phyloP scores from a whole-genome alignment of 129 eudicot species.

The Lonicera japonica region DNA sequence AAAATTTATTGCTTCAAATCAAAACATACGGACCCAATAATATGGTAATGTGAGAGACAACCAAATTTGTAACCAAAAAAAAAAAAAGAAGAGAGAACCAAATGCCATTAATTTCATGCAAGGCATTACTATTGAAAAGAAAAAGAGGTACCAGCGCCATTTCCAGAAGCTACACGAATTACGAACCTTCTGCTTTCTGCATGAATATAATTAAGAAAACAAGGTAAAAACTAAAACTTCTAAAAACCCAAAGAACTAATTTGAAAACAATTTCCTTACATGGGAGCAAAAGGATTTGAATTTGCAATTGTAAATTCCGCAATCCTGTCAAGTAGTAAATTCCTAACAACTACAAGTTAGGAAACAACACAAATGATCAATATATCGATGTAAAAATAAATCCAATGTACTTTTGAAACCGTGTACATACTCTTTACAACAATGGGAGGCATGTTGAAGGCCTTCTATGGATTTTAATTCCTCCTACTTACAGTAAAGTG shows the following conservation, averaged over 20 bases:
- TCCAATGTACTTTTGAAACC: too few relatives aligned
- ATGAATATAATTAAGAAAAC: not conserved
- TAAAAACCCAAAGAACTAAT: not conserved
- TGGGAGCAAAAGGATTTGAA: slow-evolving; percentile 67
- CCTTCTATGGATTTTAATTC: not conserved
- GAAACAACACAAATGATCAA: too few relatives aligned
- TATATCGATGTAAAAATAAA: too few relatives aligned
- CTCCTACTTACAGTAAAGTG: not conserved
- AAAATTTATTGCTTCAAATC: too few relatives aligned
- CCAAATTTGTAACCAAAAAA: too few relatives aligned
- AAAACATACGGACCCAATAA: too few relatives aligned
- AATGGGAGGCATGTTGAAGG: not conserved
- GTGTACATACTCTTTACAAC: not conserved
- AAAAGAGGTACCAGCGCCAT: slow-evolving; percentile 68
- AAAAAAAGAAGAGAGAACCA: too few relatives aligned
- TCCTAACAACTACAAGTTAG: too few relatives aligned
- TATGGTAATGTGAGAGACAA: too few relatives aligned
- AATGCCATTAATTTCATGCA: not conserved
- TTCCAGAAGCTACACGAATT: slow-evolving; percentile 69
- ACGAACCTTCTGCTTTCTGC: slow-evolving; percentile 48
- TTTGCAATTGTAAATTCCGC: slow-evolving; percentile 58
- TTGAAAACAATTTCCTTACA: slow-evolving; percentile 36
- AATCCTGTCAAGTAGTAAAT: slow-evolving; percentile 44
- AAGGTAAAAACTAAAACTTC: not conserved
- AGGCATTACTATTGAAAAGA: not conserved